A percentile compares a stretch with the other conserved stretches of the same genome.
Evolutionary conservation across 192 early-diverging fungal species (phyloP).

Genomic region (Mortierella hygrophila): DNA sequence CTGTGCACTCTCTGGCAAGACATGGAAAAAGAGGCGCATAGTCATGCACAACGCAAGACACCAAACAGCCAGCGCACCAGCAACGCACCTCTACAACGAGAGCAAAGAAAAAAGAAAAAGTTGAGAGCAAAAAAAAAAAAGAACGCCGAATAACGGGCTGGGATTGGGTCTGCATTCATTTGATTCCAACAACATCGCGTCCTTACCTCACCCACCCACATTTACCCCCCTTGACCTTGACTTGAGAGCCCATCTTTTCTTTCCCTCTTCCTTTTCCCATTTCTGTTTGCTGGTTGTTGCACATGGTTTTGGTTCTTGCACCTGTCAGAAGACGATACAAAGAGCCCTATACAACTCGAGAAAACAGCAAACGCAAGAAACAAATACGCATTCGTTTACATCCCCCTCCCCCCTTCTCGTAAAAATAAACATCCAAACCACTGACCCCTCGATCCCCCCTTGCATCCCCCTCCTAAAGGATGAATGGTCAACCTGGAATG

Average conservation of each 20-base stretch:
- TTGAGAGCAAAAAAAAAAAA: neutral
- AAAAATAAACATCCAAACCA: too few species aligned
- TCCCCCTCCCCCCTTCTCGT: too few species aligned
- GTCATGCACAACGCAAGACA: neutral
- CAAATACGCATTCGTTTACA: too few species aligned
- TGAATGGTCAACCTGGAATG: too few species aligned
- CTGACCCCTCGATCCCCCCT: too few species aligned
- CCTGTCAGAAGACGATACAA: too few species aligned
- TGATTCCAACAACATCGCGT: neutral
- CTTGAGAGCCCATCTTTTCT: neutral
- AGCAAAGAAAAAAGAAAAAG: neutral
- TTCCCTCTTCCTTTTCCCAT: too few species aligned
- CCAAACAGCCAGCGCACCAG: neutral
- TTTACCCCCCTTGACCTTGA: neutral
- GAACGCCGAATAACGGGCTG: neutral
- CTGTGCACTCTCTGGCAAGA: neutral
- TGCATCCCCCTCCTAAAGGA: too few species aligned
- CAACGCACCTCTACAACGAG: neutral
- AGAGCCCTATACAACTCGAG: too few species aligned
- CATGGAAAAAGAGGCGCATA: neutral
- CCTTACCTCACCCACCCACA: neutral
- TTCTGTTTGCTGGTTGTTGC: too few species aligned
- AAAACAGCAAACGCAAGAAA: too few species aligned
- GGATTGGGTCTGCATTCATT: neutral
- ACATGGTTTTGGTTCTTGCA: too few species aligned